phyloP scores from a whole-genome alignment of 2,329 filamentous ascomycete genomes.

The Exophiala oligosperma region DNA sequence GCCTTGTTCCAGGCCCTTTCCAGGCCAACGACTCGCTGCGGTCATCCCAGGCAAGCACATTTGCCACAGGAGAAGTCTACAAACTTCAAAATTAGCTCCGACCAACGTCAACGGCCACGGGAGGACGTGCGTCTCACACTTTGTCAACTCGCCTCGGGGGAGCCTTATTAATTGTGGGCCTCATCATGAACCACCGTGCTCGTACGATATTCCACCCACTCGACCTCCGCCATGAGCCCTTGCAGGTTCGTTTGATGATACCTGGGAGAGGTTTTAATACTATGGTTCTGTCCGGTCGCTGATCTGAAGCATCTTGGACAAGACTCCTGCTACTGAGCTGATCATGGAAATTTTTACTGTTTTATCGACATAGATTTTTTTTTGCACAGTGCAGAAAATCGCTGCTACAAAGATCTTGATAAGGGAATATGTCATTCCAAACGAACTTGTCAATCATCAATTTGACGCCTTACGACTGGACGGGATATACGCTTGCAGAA shows the following conservation, averaged over 20 bases:
- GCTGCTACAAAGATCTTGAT: too few relatives aligned
- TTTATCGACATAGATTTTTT: too few relatives aligned
- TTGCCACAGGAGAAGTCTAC: not conserved
- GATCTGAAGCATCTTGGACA: too few relatives aligned
- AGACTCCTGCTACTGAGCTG: too few relatives aligned
- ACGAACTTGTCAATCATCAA: slow-evolving; percentile 8
- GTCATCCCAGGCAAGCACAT: not conserved
- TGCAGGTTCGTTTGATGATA: not conserved
- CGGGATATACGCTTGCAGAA: not conserved
- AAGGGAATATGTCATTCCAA: not conserved
- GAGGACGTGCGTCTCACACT: not conserved
- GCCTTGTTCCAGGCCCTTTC: not conserved
- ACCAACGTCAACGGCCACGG: not conserved
- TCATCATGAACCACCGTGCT: not conserved
- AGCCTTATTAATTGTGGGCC: not conserved
- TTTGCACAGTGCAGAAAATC: too few relatives aligned
- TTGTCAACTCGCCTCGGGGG: not conserved
- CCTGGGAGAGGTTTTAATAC: not conserved
- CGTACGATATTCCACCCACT: not conserved
- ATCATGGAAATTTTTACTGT: too few relatives aligned
- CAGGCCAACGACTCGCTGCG: not conserved
- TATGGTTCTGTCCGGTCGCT: not conserved
- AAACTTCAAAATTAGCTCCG: not conserved
- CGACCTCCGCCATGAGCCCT: not conserved
- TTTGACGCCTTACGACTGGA: slow-evolving; percentile 7